Conservation (phyloP, 2,329 filamentous ascomycete genomes). For the Fusarium tricinctum region DNA sequence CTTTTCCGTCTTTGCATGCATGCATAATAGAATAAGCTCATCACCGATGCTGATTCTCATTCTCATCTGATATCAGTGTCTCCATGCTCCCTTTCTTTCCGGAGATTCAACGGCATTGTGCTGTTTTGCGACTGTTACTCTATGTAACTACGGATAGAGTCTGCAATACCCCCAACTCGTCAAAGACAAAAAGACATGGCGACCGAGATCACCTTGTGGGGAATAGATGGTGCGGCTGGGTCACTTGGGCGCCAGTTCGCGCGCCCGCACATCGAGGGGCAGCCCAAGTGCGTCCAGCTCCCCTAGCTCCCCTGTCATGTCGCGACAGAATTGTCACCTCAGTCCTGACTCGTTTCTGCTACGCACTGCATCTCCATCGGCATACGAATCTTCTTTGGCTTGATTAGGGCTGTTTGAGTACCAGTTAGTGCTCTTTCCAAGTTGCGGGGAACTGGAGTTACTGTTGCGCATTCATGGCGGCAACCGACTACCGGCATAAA, state of each 20-base stretch:
- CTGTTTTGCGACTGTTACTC: neutral
- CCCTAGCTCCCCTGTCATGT: conserved; percentile 43
- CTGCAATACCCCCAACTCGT: conserved; percentile 10
- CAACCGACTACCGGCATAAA: conserved; percentile 33
- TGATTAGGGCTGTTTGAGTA: conserved; percentile 18
- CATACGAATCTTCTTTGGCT: conserved; percentile 27
- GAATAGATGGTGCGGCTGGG: conserved; percentile 34
- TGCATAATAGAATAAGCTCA: conserved; percentile 29
- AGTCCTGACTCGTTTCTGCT: conserved; percentile 44
- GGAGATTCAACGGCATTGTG: neutral
- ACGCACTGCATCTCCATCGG: conserved; percentile 24
- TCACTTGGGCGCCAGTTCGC: conserved; percentile 41
- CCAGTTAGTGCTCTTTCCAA: conserved; percentile 20
- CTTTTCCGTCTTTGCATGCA: conserved; percentile 46
- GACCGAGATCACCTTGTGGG: conserved; percentile 36
- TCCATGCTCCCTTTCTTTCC: neutral
- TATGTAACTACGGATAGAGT: conserved; percentile 3
- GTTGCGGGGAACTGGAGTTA: conserved; percentile 31
- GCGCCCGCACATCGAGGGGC: conserved; percentile 32
- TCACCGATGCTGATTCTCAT: conserved; percentile 10
- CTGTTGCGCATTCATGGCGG: conserved; percentile 14
- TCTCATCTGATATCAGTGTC: neutral
- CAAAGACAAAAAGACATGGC: conserved; percentile 15
- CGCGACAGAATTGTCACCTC: conserved; percentile 42
- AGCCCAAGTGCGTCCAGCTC: conserved; percentile 9